These are phyloP conservation scores for Russula emetica DNA, from an alignment of 768 basidiomycete species.

Conservation along the genomic window DNA sequence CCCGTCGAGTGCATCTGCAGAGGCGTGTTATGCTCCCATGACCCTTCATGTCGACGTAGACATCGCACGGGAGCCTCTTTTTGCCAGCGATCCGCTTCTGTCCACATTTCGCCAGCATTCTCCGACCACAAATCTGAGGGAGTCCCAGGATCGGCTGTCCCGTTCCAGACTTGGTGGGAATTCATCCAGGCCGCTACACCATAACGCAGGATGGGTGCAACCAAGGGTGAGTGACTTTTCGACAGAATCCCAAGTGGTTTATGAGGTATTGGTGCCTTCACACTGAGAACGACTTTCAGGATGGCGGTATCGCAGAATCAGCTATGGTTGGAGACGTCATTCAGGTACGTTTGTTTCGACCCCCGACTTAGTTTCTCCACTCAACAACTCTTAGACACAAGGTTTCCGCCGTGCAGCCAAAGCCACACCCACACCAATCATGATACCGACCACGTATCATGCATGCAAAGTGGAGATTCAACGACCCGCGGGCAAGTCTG, in stretches of 20 bases:
- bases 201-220: not conserved
- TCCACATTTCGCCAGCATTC: not conserved
- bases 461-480: slow-evolving; percentile 13
- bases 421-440: slow-evolving; percentile 21
- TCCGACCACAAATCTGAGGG: not conserved
- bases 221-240: not conserved
- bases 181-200: not conserved
- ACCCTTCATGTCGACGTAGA: slow-evolving; percentile 19
- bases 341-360: not conserved
- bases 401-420: slow-evolving; percentile 10
- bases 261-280: not conserved
- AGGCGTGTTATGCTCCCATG: not conserved
- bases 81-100: slow-evolving; percentile 9
- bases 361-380: not conserved
- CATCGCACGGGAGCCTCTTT: slow-evolving; percentile 16
- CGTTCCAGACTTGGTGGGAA: not conserved
- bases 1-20: not conserved
- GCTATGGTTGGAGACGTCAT: not conserved
- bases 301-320: not conserved
- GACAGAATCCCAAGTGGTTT: not conserved
- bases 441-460: slow-evolving; percentile 15
- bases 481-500: slow-evolving; percentile 12
- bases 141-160: not conserved
- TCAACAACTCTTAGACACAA: not conserved
- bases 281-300: slow-evolving; percentile 12